phyloP scores from a whole-genome alignment of 371 early-diverging fungal species.

The Mucor saturninus region DNA sequence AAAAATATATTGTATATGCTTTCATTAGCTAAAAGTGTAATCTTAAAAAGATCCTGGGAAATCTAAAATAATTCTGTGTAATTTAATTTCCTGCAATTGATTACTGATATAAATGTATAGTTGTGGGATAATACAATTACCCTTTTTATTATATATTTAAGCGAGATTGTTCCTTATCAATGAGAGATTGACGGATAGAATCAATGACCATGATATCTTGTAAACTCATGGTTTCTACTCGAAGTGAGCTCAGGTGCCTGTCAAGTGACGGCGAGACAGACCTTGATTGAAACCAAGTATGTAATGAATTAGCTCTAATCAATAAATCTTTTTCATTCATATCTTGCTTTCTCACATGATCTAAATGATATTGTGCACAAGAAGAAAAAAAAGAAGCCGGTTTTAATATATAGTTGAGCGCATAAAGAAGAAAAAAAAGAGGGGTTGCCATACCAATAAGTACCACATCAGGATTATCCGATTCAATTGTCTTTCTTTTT shows the following conservation, averaged over 20 bases:
- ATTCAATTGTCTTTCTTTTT: conserved; percentile 20
- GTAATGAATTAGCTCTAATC: conserved; percentile 14
- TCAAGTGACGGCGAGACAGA: conserved; percentile 36
- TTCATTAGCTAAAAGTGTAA: too few species aligned
- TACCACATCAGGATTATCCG: conserved; percentile 19
- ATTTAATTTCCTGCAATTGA: too few species aligned
- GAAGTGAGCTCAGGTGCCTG: conserved; percentile 59
- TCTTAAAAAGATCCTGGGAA: too few species aligned
- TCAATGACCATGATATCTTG: conserved; percentile 85
- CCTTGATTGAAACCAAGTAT: conserved; percentile 18
- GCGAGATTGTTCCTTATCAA: conserved; percentile 32
- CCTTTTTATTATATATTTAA: background rate
- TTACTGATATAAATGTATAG: too few species aligned
- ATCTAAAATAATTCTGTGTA: too few species aligned
- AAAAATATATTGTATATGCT: too few species aligned
- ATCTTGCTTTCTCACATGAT: conserved; percentile 29
- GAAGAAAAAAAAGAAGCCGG: too few species aligned
- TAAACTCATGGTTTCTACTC: conserved; percentile 66
- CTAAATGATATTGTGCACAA: background rate
- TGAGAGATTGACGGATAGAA: conserved; percentile 72
- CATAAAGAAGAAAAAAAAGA: too few species aligned
- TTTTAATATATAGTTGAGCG: too few species aligned
- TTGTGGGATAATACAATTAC: too few species aligned
- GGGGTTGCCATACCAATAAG: conserved; percentile 15
- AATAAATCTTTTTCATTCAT: background rate